Evolutionary conservation across 1,284 basidiomycete genomes (phyloP).

Genomic region (Trametes polyzona): DNA sequence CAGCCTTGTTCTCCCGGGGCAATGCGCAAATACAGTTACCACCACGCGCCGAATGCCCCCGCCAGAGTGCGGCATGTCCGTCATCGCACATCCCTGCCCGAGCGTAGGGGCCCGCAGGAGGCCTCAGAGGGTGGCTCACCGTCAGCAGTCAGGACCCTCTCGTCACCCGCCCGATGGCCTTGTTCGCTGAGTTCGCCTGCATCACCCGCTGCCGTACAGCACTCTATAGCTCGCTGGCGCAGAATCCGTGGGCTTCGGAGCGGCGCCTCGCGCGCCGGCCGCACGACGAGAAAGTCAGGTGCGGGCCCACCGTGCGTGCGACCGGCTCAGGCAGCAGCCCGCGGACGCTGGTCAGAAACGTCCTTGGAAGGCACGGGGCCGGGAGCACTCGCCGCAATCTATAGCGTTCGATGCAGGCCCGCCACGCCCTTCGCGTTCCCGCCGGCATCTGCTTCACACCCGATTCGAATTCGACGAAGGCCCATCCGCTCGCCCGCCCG

Average conservation of each 20-base stretch:
- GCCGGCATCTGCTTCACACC: no score
- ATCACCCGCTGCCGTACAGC: no score
- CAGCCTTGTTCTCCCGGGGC: no score
- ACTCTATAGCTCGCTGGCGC: no score
- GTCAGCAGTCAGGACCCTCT: neutral
- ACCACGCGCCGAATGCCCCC: no score
- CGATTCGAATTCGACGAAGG: no score
- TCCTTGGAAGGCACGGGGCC: conserved; percentile 17
- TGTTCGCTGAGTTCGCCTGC: conserved; percentile 4
- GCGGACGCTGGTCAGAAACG: conserved; percentile 1
- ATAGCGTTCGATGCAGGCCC: neutral
- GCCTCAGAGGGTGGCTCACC: no score
- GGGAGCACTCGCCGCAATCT: conserved; percentile 10
- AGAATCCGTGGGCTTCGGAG: conserved; percentile 21
- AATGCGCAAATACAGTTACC: no score
- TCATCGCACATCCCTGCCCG: no score
- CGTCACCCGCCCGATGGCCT: neutral
- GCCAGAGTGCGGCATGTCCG: neutral
- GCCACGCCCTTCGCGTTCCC: no score
- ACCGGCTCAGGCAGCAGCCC: neutral
- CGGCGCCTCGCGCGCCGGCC: conserved; percentile 6
- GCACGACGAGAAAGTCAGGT: conserved; percentile 13
- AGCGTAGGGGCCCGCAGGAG: no score
- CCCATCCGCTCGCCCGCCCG: neutral
- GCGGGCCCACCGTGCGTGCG: neutral